phyloP scores from a whole-genome alignment of 2,329 filamentous ascomycete species.

The Cladosporium sp. region DNA sequence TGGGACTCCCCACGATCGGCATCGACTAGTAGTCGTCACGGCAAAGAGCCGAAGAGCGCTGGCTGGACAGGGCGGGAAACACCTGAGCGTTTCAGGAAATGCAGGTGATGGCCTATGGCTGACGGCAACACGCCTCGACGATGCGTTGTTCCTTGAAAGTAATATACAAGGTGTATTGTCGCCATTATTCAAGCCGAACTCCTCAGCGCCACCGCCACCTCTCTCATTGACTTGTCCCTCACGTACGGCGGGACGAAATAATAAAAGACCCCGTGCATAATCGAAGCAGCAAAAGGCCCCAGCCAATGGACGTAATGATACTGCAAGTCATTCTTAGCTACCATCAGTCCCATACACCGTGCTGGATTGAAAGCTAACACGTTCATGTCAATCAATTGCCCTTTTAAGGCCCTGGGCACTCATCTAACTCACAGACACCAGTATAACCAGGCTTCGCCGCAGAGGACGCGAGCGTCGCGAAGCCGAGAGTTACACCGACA shows the following conservation, averaged over 20 bases:
- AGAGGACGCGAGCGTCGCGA: slow-evolving; percentile 33
- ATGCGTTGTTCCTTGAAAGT: not conserved
- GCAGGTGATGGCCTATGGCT: not conserved
- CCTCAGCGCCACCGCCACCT: not conserved
- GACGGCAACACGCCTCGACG: not conserved
- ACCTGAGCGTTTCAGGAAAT: not conserved
- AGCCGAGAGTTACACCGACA: slow-evolving; percentile 42
- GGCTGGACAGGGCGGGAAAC: not conserved
- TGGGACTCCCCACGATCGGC: not conserved
- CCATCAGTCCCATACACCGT: slow-evolving; percentile 40
- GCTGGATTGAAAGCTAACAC: slow-evolving; percentile 37
- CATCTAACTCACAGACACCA: slow-evolving; percentile 28
- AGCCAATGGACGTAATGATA: slow-evolving; percentile 40
- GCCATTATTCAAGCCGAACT: too few species aligned
- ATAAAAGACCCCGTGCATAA: slow-evolving; percentile 37
- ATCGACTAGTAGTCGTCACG: not conserved
- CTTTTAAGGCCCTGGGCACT: not conserved
- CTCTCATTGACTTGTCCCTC: slow-evolving; percentile 18
- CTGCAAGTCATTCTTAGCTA: slow-evolving; percentile 33
- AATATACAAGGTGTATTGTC: too few species aligned
- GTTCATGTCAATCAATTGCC: not conserved
- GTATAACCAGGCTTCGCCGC: slow-evolving; percentile 36
- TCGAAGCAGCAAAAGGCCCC: slow-evolving; percentile 34
- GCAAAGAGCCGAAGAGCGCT: not conserved
- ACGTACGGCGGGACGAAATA: slow-evolving; percentile 28